Base-by-base conservation (phyloP, 441 rosid genomes). In the Corymbia calophylla region DNA sequence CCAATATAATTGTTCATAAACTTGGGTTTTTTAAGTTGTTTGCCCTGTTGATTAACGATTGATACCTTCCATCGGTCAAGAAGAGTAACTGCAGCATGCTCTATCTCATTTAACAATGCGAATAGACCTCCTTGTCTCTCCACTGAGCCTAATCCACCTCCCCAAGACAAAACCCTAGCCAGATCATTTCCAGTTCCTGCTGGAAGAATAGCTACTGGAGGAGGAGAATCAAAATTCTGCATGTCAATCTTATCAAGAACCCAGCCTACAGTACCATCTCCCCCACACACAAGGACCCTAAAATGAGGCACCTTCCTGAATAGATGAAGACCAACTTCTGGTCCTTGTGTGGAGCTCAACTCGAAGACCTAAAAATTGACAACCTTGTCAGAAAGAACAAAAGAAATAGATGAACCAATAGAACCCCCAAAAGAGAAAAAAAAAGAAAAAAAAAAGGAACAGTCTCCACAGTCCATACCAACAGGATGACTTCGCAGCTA, bases 131-230 rank as follows among this genome's bases (percentile, higher is more conserved):
- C 99, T 90, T 96, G 98, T 93, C 96, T 96, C 95, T 96, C 98
- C 86, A 96, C 95, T 87, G 97, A 92, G 58, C 98, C 97, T 94
- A 98, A 93, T 88, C 99, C 99, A 92, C 98, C 97, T 91, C 99
- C 99, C 99, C 99, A 98, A 53, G 96, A 95, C 77, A 98, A 94
- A 88, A 96, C 98, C 90, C 99, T 96, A 88, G 99, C 97, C 87
- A 98, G 94, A 94, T 98, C 99, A 95, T 98, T 98, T 90, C 99
- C 99, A 29, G 99, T 98, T 91, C 99, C 99, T 77, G 99, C 99
- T 64, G 99, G 99, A 86, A 98, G 98, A 92, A 98, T 95, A 88
- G 99, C 99, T 89, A 98, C 95, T n/a, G 99, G 98, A 90, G 99
- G 99, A 90, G 99, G 99, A 90, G 99, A 97, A 88, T 94, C 97